Conservation (phyloP, 225 moss, liverwort and hornwort genomes). For the Neckera pumila region DNA sequence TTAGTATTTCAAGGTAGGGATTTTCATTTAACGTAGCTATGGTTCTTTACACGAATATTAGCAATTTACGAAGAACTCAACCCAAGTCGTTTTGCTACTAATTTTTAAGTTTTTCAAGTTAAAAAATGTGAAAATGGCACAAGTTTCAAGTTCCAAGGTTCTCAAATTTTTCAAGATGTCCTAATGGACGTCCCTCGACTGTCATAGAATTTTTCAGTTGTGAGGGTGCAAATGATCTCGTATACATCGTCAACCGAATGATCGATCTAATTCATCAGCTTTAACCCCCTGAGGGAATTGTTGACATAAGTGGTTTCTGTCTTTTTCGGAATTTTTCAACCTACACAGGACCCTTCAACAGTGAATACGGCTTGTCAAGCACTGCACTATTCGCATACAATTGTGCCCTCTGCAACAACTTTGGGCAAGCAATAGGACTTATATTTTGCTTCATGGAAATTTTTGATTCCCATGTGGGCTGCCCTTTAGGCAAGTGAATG, state of each 20-base stretch:
- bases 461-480: too few relatives aligned
- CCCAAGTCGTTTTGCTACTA: background rate
- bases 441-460: background rate
- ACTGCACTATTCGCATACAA: fast-evolving
- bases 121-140: background rate
- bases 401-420: background rate
- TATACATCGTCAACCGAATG: background rate
- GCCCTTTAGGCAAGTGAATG: too few relatives aligned
- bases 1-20: background rate
- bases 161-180: background rate
- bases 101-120: background rate
- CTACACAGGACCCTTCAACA: background rate
- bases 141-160: too few relatives aligned
- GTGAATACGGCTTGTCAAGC: background rate
- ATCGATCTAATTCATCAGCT: background rate
- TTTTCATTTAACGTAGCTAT: background rate
- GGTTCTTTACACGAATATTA: background rate
- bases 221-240: background rate
- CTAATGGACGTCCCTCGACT: fast-evolving
- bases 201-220: too few relatives aligned
- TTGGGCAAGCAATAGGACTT: fast-evolving
- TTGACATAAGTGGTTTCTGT: too few relatives aligned
- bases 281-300: too few relatives aligned
- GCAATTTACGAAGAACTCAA: too few relatives aligned
- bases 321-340: background rate